A percentile compares a stretch with the other conserved stretches of the same genome.
Evolutionary conservation across 2,329 filamentous ascomycete species (phyloP).

Genomic region (Camillea tinctor): DNA sequence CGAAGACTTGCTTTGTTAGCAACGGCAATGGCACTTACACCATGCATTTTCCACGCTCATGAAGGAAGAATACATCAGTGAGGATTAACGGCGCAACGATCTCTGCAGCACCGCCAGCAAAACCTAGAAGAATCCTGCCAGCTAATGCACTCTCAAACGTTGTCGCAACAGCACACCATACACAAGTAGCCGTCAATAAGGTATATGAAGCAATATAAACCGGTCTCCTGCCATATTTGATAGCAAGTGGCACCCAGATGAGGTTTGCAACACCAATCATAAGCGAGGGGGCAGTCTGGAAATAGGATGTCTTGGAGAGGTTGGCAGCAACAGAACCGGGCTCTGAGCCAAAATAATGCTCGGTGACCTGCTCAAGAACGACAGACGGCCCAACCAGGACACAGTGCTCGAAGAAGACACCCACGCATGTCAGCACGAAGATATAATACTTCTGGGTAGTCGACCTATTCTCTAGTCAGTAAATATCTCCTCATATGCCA

Average conservation of each 20-base stretch:
- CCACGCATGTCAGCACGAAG: background rate
- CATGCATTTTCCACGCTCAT: constrained; percentile 38
- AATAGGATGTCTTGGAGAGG: constrained; percentile 2
- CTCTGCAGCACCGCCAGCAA: constrained; percentile 38
- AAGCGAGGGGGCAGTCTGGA: constrained; percentile 1
- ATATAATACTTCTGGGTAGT: constrained; percentile 4
- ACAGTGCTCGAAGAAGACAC: constrained; percentile 5
- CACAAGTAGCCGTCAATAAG: background rate
- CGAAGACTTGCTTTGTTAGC: background rate
- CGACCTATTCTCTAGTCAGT: background rate
- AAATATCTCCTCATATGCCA: background rate
- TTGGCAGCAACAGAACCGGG: background rate
- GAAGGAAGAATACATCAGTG: constrained; percentile 40
- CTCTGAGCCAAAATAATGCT: background rate
- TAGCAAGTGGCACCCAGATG: constrained; percentile 1
- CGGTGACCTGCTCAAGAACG: background rate
- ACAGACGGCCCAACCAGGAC: constrained; percentile 1
- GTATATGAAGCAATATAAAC: constrained; percentile 1
- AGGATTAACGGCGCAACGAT: constrained; percentile 40
- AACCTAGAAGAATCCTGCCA: constrained; percentile 36
- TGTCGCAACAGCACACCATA: constrained; percentile 1
- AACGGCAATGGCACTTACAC: constrained; percentile 5
- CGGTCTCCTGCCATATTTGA: background rate
- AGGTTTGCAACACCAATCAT: constrained; percentile 1
- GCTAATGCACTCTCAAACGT: constrained; percentile 21